A percentile compares a stretch with the other conserved stretches of the same genome.
Conservation (phyloP, 352 stramenopile genomes). For the Phytophthora fragariae region DNA sequence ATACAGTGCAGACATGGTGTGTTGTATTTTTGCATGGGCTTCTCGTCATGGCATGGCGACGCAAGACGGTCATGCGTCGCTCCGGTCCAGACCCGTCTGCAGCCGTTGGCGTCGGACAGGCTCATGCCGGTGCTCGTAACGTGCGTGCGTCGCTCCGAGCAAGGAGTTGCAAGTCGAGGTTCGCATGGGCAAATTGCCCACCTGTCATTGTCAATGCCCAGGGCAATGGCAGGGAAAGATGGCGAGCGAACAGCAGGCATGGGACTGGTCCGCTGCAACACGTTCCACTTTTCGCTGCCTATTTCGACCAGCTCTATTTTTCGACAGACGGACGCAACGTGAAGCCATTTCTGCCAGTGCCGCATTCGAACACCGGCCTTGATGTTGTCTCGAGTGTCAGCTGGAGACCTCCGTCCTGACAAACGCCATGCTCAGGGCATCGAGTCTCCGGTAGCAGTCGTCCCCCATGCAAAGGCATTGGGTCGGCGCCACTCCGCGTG, state of each 20-base stretch:
- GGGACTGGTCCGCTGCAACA: not conserved
- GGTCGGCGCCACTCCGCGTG: constrained; percentile 14
- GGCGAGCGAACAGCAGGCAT: not conserved
- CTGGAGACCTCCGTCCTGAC: constrained; percentile 1
- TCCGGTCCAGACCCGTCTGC: not conserved
- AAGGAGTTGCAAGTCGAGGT: not conserved
- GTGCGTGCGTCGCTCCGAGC: not conserved
- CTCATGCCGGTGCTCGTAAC: constrained; percentile 2
- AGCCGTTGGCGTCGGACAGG: not conserved
- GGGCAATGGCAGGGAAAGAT: not conserved
- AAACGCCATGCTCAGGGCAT: constrained; percentile 13
- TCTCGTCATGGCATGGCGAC: not conserved
- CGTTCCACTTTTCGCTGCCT: not conserved
- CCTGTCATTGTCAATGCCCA: no score
- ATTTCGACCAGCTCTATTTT: constrained; percentile 22
- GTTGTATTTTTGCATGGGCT: not conserved
- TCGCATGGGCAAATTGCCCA: no score
- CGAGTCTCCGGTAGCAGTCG: constrained; percentile 3
- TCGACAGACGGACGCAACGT: constrained; percentile 5
- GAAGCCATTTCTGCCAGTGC: constrained; percentile 11
- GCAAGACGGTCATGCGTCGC: not conserved
- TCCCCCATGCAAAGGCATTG: not conserved
- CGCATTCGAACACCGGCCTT: not conserved
- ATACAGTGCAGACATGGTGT: not conserved
- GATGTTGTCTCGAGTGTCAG: constrained; percentile 34